Conservation (phyloP, 306 rosid species). For the Casuarina equisetifolia region DNA sequence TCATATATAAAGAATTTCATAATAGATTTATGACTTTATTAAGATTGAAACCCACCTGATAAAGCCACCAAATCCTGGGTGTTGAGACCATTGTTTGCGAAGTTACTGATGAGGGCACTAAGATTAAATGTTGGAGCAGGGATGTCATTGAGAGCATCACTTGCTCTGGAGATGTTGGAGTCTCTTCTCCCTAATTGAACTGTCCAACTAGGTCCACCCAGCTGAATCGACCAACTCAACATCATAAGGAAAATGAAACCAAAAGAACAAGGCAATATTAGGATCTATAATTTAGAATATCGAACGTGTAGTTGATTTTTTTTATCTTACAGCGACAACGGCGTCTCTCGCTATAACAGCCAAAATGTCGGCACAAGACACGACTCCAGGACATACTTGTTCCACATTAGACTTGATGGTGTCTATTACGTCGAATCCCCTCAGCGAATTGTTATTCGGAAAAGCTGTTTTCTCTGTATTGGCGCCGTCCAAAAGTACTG, state of each 20-base stretch:
- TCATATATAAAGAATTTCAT: no score
- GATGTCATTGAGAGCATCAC: constrained; percentile 35
- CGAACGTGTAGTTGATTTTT: not conserved
- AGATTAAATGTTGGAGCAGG: constrained; percentile 47
- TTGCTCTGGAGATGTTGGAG: constrained; percentile 48
- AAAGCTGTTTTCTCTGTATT: constrained; percentile 39
- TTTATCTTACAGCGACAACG: constrained; percentile 32
- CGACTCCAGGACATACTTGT: constrained; percentile 30
- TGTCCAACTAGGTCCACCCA: constrained; percentile 44
- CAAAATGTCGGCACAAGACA: constrained; percentile 58
- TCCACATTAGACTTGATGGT: constrained; percentile 39
- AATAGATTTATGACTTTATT: no score
- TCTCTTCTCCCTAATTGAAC: constrained; percentile 54
- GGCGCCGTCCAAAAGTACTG: constrained; percentile 44
- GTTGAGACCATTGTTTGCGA: constrained; percentile 37
- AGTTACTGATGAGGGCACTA: constrained; percentile 34
- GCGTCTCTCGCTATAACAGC: constrained; percentile 49
- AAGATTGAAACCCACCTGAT: constrained; percentile 30
- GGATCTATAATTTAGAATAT: not conserved
- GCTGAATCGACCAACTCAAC: not conserved
- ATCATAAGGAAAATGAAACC: not conserved
- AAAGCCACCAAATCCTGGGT: constrained; percentile 40
- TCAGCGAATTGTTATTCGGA: constrained; percentile 42
- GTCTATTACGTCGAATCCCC: constrained; percentile 56
- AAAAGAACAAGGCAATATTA: not conserved